A percentile compares a stretch with the other conserved stretches of the same genome.
phyloP scores from a whole-genome alignment of 2,329 filamentous ascomycete species.

The Trichoderma sp. region DNA sequence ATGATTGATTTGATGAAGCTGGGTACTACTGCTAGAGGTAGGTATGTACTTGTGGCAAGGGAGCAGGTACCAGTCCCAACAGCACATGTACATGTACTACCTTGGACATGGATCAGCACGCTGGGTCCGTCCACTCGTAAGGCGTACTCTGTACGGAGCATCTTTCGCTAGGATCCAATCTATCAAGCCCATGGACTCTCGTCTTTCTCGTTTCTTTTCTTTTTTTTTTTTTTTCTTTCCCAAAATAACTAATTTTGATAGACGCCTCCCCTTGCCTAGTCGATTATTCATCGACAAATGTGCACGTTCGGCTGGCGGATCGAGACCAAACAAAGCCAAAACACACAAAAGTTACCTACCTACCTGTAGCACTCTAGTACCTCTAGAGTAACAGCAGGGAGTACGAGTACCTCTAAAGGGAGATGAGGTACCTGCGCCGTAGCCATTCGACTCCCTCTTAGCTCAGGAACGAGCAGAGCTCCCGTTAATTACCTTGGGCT shows the following conservation, averaged over 20 bases:
- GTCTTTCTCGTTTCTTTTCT: neutral
- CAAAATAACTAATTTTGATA: neutral
- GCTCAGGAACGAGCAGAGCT: conserved; percentile 17
- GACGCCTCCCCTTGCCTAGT: neutral
- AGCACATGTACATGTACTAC: neutral
- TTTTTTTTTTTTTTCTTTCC: neutral
- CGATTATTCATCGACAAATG: neutral
- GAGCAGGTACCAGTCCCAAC: neutral
- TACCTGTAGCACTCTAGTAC: too few relatives aligned
- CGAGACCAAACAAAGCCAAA: neutral
- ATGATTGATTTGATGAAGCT: neutral
- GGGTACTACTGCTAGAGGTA: too few relatives aligned
- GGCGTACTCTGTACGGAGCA: neutral
- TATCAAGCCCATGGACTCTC: neutral
- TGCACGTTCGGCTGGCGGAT: neutral
- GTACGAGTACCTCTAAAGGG: neutral
- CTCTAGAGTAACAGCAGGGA: neutral
- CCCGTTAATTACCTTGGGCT: conserved; percentile 14
- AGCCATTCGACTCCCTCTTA: conserved; percentile 8
- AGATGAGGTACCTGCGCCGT: conserved; percentile 10
- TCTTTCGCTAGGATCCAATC: neutral
- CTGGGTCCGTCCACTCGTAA: neutral
- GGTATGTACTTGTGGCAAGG: neutral
- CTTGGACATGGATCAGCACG: neutral
- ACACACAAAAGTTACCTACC: neutral